phyloP scores from a whole-genome alignment of 192 early-diverging fungal genomes.

The Paraglomus occultum region DNA sequence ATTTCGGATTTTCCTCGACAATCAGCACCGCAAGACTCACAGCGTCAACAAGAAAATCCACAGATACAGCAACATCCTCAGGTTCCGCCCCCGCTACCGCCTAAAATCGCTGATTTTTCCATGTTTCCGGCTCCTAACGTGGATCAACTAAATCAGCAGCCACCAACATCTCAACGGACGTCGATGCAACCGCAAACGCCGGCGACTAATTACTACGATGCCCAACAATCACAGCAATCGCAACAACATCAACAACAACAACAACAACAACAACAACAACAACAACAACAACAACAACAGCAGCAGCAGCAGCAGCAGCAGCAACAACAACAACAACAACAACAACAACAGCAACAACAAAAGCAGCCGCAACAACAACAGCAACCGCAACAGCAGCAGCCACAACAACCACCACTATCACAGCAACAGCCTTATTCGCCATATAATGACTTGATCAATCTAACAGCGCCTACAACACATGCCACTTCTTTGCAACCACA shows the following conservation, averaged over 20 bases:
- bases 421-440: slow-evolving; percentile 15
- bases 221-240: background rate
- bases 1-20: slow-evolving; percentile 17
- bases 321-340: background rate
- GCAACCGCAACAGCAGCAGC: slow-evolving; percentile 16
- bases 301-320: slow-evolving; percentile 21
- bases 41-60: background rate
- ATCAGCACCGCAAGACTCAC: too few species aligned
- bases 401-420: slow-evolving; percentile 22
- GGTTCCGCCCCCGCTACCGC: background rate
- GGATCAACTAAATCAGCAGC: slow-evolving; percentile 1
- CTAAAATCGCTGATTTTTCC: too few species aligned
- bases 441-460: background rate
- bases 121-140: too few species aligned
- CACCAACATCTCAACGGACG: background rate
- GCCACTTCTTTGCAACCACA: slow-evolving; percentile 8
- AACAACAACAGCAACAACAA: slow-evolving; percentile 9
- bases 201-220: background rate
- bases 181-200: background rate
- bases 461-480: slow-evolving; percentile 9
- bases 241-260: background rate
- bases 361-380: background rate
- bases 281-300: background rate
- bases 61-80: background rate
- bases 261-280: slow-evolving; percentile 7